Conservation (phyloP, 768 basidiomycete genomes). For the Mrakia blollopis region DNA sequence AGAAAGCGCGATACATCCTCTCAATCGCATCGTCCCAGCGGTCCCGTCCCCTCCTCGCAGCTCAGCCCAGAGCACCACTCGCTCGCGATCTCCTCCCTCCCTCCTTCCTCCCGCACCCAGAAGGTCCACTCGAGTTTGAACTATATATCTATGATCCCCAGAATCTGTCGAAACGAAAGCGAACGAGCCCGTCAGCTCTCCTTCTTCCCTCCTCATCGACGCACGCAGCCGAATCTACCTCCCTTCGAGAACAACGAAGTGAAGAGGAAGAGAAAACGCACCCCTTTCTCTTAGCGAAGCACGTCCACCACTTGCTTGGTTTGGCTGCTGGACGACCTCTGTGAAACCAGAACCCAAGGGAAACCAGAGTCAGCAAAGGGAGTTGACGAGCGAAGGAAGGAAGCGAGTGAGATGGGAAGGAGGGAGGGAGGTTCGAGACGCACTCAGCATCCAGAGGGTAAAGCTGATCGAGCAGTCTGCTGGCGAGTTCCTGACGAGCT, state of each 20-base stretch:
- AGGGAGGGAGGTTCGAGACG: not conserved
- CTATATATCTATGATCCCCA: constrained; percentile 15
- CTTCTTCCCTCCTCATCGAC: not conserved
- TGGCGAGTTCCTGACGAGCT: constrained; percentile 84
- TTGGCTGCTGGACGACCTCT: constrained; percentile 51
- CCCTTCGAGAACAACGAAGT: not conserved
- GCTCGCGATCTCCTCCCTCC: not conserved
- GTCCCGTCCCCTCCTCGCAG: too few relatives aligned
- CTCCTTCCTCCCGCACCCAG: not conserved
- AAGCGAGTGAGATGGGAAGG: not conserved
- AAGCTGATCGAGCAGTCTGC: constrained; percentile 75
- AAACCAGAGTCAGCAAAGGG: constrained; percentile 42
- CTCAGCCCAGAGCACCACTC: not conserved
- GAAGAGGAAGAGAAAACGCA: not conserved
- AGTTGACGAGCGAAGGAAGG: constrained; percentile 49
- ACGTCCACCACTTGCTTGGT: constrained; percentile 99
- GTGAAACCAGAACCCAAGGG: not conserved
- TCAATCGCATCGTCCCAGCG: too few relatives aligned
- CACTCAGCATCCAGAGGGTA: constrained; percentile 54
- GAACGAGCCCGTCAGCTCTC: not conserved
- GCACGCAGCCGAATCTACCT: not conserved
- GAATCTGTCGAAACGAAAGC: not conserved
- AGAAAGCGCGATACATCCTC: too few relatives aligned
- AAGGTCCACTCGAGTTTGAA: not conserved
- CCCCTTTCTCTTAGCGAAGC: constrained; percentile 83